Evolutionary conservation across 305 asterid genomes (phyloP).

Genomic region (Coffea humblotiana): DNA sequence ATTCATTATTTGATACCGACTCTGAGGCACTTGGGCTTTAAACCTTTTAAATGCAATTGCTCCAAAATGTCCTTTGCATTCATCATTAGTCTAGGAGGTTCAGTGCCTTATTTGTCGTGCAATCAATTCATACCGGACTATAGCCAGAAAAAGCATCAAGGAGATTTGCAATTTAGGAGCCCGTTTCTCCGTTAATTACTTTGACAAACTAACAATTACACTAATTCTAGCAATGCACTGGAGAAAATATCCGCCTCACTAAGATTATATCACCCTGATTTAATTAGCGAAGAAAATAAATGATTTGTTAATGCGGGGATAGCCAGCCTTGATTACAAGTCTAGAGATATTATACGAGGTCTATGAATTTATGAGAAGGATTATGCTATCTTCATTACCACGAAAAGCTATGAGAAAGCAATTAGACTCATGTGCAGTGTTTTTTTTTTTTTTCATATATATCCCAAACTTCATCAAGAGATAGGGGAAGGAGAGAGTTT

Average conservation of each 20-base stretch:
- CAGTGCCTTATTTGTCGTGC: background rate
- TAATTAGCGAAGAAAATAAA: background rate
- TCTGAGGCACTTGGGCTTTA: background rate
- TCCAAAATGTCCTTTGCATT: background rate
- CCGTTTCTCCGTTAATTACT: background rate
- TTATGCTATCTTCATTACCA: background rate
- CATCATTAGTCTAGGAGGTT: background rate
- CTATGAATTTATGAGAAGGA: background rate
- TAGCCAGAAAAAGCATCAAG: background rate
- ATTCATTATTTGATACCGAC: background rate
- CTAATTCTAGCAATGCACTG: background rate
- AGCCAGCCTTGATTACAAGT: background rate
- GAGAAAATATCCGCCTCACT: no score
- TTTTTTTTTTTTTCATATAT: no score
- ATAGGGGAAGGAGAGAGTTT: no score
- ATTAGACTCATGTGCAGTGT: background rate
- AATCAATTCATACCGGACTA: background rate
- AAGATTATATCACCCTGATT: background rate
- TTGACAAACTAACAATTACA: background rate
- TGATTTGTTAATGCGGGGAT: background rate
- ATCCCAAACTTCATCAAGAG: no score
- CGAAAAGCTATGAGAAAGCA: background rate
- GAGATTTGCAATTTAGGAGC: background rate
- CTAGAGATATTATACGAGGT: background rate
- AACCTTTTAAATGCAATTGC: background rate